Conservation (phyloP, 2,329 filamentous ascomycete species). For the Calonectria leucothoes region DNA sequence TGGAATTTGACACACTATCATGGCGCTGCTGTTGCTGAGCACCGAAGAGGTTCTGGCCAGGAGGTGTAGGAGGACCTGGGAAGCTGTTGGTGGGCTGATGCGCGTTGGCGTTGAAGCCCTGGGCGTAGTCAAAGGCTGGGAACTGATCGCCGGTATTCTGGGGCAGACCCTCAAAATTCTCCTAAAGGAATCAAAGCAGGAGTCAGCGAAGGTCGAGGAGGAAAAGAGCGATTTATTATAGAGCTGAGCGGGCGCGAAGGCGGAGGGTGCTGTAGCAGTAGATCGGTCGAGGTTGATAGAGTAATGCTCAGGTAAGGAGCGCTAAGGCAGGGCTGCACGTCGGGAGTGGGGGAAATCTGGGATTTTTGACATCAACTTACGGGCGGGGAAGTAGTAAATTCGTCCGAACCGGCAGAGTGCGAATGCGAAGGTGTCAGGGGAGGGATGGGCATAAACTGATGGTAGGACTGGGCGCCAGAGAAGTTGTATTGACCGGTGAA, state of each 20-base stretch:
- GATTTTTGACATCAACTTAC: conserved; percentile 55
- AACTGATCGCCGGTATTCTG: conserved; percentile 58
- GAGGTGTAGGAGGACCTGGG: conserved; percentile 64
- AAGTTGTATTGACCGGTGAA: conserved; percentile 62
- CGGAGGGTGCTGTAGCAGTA: conserved; percentile 17
- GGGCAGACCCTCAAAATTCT: conserved; percentile 60
- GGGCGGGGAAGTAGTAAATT: conserved; percentile 66
- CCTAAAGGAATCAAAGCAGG: conserved; percentile 51
- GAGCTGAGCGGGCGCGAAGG: conserved; percentile 28
- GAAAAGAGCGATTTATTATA: conserved; percentile 27
- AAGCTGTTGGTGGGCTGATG: conserved; percentile 48
- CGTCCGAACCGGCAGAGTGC: conserved; percentile 65
- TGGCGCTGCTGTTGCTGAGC: conserved; percentile 40
- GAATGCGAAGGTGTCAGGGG: conserved; percentile 67
- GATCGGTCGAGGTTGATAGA: conserved; percentile 37
- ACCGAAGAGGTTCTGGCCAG: conserved; percentile 51
- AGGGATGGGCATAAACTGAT: conserved; percentile 64
- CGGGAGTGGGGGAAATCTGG: conserved; percentile 39
- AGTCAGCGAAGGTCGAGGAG: conserved; percentile 22
- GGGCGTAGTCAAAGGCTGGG: conserved; percentile 56
- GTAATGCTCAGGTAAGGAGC: conserved; percentile 51
- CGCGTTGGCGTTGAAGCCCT: conserved; percentile 52
- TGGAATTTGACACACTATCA: conserved; percentile 34
- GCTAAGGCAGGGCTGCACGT: conserved; percentile 43
- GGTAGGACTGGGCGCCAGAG: conserved; percentile 61